Base-by-base conservation (phyloP, 768 basidiomycete genomes). In the Tulasnella sp. region DNA sequence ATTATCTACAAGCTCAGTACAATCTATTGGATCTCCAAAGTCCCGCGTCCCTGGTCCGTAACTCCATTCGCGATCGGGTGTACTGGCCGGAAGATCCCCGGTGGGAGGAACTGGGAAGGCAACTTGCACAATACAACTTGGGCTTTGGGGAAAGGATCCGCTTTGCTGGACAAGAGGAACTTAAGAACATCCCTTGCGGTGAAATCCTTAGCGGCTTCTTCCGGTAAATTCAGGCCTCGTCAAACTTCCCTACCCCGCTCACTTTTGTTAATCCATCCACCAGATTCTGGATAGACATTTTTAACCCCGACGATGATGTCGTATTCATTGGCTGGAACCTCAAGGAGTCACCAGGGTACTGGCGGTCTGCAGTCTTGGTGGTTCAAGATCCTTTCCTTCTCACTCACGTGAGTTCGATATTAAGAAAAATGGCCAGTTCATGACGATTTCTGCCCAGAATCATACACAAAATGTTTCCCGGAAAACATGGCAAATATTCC, bases 301-400 rank as follows among this genome's bases (percentile, higher is more conserved):
- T 17, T 17, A 15, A 14, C 29, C 6, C 6, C 17, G 49, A 6
- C 17, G n/a, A 29, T 3, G 25, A 19, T 35, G 25, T 14, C n/a
- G 35, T 34, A 35, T n/a, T n/a, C 3, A 1, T 31, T 17, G 29
- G 23, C 31, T 31, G 15, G 29, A 9, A 2, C 7, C 32, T 12
- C 32, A 23, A 19, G 21, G 52, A 40, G 15, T 21, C 48, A 3
- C 60, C 48, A 15, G 31, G 21, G n/a, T 25, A 51, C 17, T 34
- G 17, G 15, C 32, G 50, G 1, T 42, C 15, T 25, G 42, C 59
- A 17, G 39, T 57, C 39, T 60, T 34, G 17, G 59, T 67, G 14
- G 53, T 69, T 3, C 63, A 43, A 39, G 68, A 69, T 61, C 65
- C 66, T 1, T 65, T 63, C 43, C 53, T 63, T 15, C 37, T 53